These are phyloP conservation scores for Xerocomellus amylosporus DNA, from an alignment of 768 basidiomycete species.

Conservation along the genomic window DNA sequence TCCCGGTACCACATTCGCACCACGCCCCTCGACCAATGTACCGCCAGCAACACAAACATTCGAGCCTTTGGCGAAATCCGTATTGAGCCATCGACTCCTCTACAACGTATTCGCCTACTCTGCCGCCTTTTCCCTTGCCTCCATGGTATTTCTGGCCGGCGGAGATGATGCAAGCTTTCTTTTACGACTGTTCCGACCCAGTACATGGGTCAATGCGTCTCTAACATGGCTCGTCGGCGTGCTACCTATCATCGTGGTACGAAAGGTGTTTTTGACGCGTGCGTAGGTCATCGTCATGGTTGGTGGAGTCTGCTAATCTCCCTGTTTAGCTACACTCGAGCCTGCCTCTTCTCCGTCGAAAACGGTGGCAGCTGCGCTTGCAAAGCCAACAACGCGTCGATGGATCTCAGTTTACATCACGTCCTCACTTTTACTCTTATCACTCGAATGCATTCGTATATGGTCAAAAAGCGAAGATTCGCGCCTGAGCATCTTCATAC, in stretches of 20 bases:
- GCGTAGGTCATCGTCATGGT: conserved; percentile 24
- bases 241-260: conserved; percentile 54
- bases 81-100: conserved; percentile 59
- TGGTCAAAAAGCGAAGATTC: conserved; percentile 34
- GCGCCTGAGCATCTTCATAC: conserved; percentile 56
- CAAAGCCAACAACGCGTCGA: conserved; percentile 46
- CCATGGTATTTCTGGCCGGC: conserved; percentile 34
- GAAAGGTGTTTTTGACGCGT: conserved; percentile 63
- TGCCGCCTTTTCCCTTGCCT: conserved; percentile 44
- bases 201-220: conserved; percentile 41
- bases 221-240: conserved; percentile 51
- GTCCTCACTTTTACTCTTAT: conserved; percentile 45
- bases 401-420: conserved; percentile 45
- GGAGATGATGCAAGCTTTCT: conserved; percentile 22
- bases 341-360: conserved; percentile 51
- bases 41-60: conserved; percentile 58
- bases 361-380: conserved; percentile 43
- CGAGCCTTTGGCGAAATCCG: conserved; percentile 62
- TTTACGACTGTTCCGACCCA: conserved; percentile 41
- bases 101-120: conserved; percentile 53
- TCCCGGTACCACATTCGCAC: conserved; percentile 23
- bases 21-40: conserved; percentile 52
- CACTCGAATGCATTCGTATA: conserved; percentile 42
- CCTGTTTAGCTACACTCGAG: conserved; percentile 42
- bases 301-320: not conserved